These are phyloP conservation scores for Colletotrichum chrysophilum DNA, from an alignment of 2,329 filamentous ascomycete genomes.

Conservation along the genomic window DNA sequence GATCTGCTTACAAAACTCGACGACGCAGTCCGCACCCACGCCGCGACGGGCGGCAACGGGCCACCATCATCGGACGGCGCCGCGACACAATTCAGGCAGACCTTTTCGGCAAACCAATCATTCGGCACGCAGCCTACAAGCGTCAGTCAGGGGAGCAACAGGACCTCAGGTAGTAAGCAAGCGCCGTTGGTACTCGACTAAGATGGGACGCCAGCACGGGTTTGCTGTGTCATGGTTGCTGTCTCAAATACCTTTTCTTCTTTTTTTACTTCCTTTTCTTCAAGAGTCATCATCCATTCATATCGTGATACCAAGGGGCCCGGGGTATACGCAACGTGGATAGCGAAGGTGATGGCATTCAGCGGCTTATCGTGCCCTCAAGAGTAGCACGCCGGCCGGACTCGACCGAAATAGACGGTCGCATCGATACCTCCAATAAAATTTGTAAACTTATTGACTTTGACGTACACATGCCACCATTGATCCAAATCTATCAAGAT, in stretches of 20 bases:
- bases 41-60: conserved; percentile 24
- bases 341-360: not conserved
- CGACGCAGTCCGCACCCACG: conserved; percentile 45
- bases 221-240: not conserved
- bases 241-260: not conserved
- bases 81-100: conserved; percentile 19
- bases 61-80: conserved; percentile 1
- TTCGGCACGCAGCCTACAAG: conserved; percentile 19
- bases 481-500: not conserved
- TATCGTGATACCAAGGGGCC: not conserved
- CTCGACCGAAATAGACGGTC: not conserved
- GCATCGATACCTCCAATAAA: conserved; percentile 9
- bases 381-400: not conserved
- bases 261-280: not conserved
- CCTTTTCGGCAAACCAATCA: conserved; percentile 14
- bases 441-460: not conserved
- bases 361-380: not conserved
- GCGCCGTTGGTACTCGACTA: conserved; percentile 20
- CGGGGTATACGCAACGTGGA: not conserved
- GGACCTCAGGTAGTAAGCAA: conserved; percentile 13
- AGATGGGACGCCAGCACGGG: not conserved
- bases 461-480: not conserved
- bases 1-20: conserved; percentile 55
- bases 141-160: conserved; percentile 13
- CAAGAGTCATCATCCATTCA: not conserved